Conservation (phyloP, 2,329 filamentous ascomycete species). For the Ceratocystiopsis sp. region DNA sequence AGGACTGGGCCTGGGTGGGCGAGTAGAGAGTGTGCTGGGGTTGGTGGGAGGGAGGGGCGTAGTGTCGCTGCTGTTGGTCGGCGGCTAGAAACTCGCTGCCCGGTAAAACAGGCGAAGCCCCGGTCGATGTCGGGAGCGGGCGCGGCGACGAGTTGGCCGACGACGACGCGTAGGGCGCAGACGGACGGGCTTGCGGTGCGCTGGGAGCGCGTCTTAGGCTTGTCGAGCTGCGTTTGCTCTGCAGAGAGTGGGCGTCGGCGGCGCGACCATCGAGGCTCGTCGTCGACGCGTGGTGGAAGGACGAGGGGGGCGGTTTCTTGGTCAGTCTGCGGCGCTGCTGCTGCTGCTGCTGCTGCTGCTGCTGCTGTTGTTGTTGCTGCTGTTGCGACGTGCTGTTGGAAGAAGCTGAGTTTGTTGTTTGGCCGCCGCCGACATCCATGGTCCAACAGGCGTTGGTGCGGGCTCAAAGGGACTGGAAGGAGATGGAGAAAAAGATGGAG, state of each 20-base stretch:
- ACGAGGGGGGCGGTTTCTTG: constrained; percentile 39
- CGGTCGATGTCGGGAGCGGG: constrained; percentile 18
- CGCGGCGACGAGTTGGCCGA: constrained; percentile 28
- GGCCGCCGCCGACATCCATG: constrained; percentile 23
- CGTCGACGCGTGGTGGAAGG: constrained; percentile 29
- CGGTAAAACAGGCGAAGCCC: constrained; percentile 28
- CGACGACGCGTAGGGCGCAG: constrained; percentile 28
- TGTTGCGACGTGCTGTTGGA: constrained; percentile 26
- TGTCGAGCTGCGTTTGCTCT: constrained; percentile 46
- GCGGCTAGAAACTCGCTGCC: constrained; percentile 27
- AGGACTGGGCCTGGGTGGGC: no score
- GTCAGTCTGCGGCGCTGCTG: constrained; percentile 37
- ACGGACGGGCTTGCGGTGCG: constrained; percentile 33
- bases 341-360: constrained; percentile 8
- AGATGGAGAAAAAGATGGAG: background rate
- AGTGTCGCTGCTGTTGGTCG: constrained; percentile 15
- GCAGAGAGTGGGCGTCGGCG: constrained; percentile 38
- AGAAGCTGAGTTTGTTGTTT: constrained; percentile 22
- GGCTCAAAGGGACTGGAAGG: constrained; percentile 1
- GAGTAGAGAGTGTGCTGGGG: background rate
- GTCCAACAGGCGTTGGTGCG: constrained; percentile 14
- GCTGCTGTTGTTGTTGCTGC: no score
- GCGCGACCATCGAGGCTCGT: constrained; percentile 32
- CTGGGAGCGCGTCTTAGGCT: constrained; percentile 44
- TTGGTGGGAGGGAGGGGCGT: constrained; percentile 3